Evolutionary conservation across 2,329 filamentous ascomycete species (phyloP).

Genomic region (Diaporthe sp.): DNA sequence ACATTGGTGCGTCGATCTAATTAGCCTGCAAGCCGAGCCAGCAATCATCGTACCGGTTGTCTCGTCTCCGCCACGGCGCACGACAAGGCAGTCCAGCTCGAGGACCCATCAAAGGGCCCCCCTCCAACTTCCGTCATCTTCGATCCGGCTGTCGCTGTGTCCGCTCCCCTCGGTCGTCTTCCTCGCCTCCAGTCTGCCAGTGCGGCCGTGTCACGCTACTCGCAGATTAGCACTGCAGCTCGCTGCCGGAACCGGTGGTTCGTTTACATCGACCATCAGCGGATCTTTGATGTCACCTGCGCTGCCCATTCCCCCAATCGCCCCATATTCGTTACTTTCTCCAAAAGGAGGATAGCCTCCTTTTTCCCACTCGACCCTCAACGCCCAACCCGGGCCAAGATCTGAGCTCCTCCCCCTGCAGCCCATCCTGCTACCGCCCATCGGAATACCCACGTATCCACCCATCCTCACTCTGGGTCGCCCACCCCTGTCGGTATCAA

Average conservation of each 20-base stretch:
- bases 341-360: constrained; percentile 34
- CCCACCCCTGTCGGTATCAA: constrained; percentile 27
- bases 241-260: constrained; percentile 5
- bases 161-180: constrained; percentile 10
- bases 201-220: constrained; percentile 18
- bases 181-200: background rate
- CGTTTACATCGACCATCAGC: constrained; percentile 17
- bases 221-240: constrained; percentile 24
- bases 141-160: constrained; percentile 1
- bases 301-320: constrained; percentile 1
- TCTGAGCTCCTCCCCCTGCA: constrained; percentile 7
- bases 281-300: constrained; percentile 7
- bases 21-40: constrained; percentile 10
- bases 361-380: background rate
- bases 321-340: constrained; percentile 31
- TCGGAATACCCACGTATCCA: constrained; percentile 11
- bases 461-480: constrained; percentile 13
- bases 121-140: background rate
- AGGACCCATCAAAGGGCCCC: background rate
- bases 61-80: background rate
- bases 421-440: constrained; percentile 3
- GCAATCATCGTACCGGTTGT: constrained; percentile 8
- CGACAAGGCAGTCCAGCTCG: background rate
- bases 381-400: constrained; percentile 19
- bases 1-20: constrained; percentile 15